Evolutionary conservation across 768 basidiomycete genomes (phyloP).

Genomic region (Xerocomellus dryophilus): DNA sequence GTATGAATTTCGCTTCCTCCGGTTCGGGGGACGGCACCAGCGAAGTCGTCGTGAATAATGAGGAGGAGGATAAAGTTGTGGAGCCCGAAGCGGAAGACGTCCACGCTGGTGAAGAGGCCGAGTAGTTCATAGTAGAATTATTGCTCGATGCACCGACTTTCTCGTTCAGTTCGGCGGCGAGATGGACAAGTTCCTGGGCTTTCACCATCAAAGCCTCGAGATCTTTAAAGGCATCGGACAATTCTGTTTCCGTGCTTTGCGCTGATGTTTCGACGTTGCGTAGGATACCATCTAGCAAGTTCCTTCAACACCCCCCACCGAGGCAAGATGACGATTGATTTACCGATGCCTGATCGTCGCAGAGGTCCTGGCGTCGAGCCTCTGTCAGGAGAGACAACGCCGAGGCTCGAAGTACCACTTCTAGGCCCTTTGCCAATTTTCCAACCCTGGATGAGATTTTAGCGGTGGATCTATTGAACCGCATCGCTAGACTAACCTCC

Average conservation of each 20-base stretch:
- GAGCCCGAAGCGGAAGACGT: slow-evolving; percentile 20
- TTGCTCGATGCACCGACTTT: slow-evolving; percentile 54
- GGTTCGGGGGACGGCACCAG: slow-evolving; percentile 52
- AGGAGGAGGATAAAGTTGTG: slow-evolving; percentile 19
- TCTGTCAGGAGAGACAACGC: slow-evolving; percentile 16
- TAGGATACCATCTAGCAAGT: slow-evolving; percentile 70
- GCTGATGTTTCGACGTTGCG: slow-evolving; percentile 68
- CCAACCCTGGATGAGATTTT: slow-evolving; percentile 24
- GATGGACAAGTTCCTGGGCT: slow-evolving; percentile 87
- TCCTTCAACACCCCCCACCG: slow-evolving; percentile 4
- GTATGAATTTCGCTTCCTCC: slow-evolving; percentile 84
- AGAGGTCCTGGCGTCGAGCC: slow-evolving; percentile 12
- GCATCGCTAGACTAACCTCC: slow-evolving; percentile 47
- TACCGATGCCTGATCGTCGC: slow-evolving; percentile 32
- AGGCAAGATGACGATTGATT: neutral
- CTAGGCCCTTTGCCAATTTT: slow-evolving; percentile 24
- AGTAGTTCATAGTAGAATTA: slow-evolving; percentile 2
- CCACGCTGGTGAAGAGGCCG: slow-evolving; percentile 13
- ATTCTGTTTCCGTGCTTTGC: slow-evolving; percentile 57
- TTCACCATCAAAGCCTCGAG: slow-evolving; percentile 88
- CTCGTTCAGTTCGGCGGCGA: slow-evolving; percentile 86
- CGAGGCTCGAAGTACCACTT: slow-evolving; percentile 23
- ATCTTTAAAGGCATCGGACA: slow-evolving; percentile 79
- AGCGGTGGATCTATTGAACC: neutral
- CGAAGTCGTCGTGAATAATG: slow-evolving; percentile 26